A percentile compares a stretch with the other conserved stretches of the same genome.
phyloP scores from a whole-genome alignment of 1,284 basidiomycete species.

The Austroboletus rostrupii region DNA sequence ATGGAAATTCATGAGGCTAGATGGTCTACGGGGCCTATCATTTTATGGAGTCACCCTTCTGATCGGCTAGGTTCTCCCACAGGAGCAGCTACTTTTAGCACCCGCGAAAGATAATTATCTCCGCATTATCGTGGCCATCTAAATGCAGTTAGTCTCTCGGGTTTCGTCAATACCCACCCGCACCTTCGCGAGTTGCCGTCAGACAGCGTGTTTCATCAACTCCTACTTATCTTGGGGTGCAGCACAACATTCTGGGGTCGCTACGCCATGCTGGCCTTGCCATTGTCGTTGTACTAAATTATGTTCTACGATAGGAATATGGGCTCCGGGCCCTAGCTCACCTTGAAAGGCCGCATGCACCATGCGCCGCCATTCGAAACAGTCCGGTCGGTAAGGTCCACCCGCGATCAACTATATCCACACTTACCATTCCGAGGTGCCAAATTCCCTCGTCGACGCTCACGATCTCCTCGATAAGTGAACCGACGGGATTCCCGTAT shows the following conservation, averaged over 20 bases:
- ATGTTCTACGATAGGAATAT: neutral
- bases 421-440: slow-evolving; percentile 20
- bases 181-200: neutral
- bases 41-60: slow-evolving; percentile 12
- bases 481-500: slow-evolving; percentile 4
- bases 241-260: slow-evolving; percentile 1
- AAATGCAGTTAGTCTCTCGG: slow-evolving; percentile 13
- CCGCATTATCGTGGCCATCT: slow-evolving; percentile 13
- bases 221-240: neutral
- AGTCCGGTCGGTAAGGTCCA: slow-evolving; percentile 3
- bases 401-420: slow-evolving; percentile 4
- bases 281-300: neutral
- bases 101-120: slow-evolving; percentile 23
- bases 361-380: neutral
- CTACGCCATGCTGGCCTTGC: neutral
- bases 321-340: neutral
- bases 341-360: neutral
- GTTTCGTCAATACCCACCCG: neutral
- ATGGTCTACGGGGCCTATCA: slow-evolving; percentile 14
- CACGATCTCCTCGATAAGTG: neutral
- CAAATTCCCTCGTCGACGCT: slow-evolving; percentile 6
- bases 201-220: slow-evolving; percentile 1
- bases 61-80: slow-evolving; percentile 2
- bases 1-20: slow-evolving; percentile 23
- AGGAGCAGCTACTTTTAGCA: neutral